Conservation (phyloP, 2,329 filamentous ascomycete genomes). For the Colletotrichum trifolii region DNA sequence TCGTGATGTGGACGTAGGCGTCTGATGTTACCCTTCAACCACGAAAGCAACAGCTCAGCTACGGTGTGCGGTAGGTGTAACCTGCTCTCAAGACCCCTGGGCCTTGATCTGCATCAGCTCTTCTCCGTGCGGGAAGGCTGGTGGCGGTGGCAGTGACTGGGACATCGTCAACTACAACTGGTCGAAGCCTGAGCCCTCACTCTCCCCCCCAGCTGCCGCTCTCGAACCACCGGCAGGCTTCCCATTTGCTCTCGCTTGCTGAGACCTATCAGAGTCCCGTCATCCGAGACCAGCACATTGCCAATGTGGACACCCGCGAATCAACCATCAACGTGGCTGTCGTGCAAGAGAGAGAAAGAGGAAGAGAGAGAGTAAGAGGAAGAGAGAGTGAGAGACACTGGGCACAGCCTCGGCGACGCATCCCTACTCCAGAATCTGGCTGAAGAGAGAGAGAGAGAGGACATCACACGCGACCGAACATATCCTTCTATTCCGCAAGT, state of each 20-base stretch:
- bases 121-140: conserved; percentile 8
- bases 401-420: conserved; percentile 15
- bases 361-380: too few species aligned
- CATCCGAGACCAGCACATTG: conserved; percentile 14
- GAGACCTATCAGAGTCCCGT: conserved; percentile 22
- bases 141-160: conserved; percentile 23
- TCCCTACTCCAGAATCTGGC: not conserved
- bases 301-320: conserved; percentile 2
- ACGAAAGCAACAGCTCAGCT: too few species aligned
- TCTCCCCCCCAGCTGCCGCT: not conserved
- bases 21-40: not conserved
- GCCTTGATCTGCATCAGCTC: conserved; percentile 5
- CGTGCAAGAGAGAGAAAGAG: too few species aligned
- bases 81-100: too few species aligned
- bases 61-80: too few species aligned
- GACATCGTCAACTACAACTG: too few species aligned
- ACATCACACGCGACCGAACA: too few species aligned
- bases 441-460: too few species aligned
- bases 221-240: conserved; percentile 9
- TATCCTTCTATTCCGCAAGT: not conserved
- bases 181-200: too few species aligned
- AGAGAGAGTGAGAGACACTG: too few species aligned
- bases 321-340: too few species aligned
- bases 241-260: conserved; percentile 23
- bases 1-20: not conserved